Percentiles rank a stretch among this genome's conserved stretches.
Conservation (phyloP, 495 filamentous ascomycete genomes). For the Hyaloscypha finlandica region DNA sequence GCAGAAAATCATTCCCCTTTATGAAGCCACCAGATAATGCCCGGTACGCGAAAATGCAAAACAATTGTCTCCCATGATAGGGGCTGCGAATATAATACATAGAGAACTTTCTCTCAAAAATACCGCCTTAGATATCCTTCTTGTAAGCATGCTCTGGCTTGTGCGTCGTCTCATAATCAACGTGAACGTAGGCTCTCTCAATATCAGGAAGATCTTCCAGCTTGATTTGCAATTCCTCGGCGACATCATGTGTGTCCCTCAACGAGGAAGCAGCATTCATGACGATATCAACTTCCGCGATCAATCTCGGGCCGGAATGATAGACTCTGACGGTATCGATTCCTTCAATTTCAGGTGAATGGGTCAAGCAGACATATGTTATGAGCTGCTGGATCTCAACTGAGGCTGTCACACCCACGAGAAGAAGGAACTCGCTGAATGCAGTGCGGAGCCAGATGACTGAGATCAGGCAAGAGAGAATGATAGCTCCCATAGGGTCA, state of each 20-base stretch:
- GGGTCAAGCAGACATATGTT: slow-evolving; percentile 95
- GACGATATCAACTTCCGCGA: slow-evolving; percentile 89
- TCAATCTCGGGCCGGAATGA: slow-evolving; percentile 84
- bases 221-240: slow-evolving; percentile 93
- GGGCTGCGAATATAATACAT: not conserved
- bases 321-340: slow-evolving; percentile 96
- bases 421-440: slow-evolving; percentile 84
- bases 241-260: slow-evolving; percentile 84
- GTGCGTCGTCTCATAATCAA: slow-evolving; percentile 97
- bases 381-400: slow-evolving; percentile 89
- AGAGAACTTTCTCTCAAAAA: not conserved
- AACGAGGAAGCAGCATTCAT: slow-evolving; percentile 73
- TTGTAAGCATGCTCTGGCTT: slow-evolving; percentile 72
- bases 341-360: slow-evolving; percentile 74
- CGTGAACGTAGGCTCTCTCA: slow-evolving; percentile 94
- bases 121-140: slow-evolving; percentile 49
- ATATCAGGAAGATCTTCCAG: slow-evolving; percentile 90
- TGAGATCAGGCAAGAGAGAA: slow-evolving; percentile 76
- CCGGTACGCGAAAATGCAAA: not conserved
- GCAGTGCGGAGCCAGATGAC: slow-evolving; percentile 81
- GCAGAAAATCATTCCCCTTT: too few relatives aligned
- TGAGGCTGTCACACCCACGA: slow-evolving; percentile 86
- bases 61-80: not conserved
- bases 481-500: slow-evolving; percentile 88
- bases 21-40: not conserved